A percentile compares a stretch with the other conserved stretches of the same genome.
phyloP scores from a whole-genome alignment of 352 stramenopile species.

The Phytophthora idaei region DNA sequence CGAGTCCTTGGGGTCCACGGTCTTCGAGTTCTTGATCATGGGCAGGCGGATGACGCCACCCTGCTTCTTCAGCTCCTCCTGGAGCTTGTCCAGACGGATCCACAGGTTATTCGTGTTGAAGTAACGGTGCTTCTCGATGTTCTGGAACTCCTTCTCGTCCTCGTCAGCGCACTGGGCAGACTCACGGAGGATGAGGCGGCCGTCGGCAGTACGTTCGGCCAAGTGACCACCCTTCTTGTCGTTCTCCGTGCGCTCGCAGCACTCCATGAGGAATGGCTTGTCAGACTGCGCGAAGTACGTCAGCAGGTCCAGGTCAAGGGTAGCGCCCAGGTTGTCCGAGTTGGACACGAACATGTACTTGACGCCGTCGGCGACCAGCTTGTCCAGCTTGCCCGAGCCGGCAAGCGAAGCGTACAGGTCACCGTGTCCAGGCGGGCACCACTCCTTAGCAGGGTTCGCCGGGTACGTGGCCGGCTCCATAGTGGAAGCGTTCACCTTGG shows the following conservation, averaged over 20 bases:
- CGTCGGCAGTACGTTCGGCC: conserved; percentile 89
- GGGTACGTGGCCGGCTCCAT: conserved; percentile 65
- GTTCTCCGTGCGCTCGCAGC: conserved; percentile 97
- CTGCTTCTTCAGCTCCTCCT: conserved; percentile 79
- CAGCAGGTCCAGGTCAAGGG: conserved; percentile 83
- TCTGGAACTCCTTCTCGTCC: conserved; percentile 86
- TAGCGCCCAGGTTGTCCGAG: conserved; percentile 88
- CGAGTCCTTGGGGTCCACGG: conserved; percentile 84
- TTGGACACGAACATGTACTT: conserved; percentile 93
- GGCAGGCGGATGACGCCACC: conserved; percentile 82
- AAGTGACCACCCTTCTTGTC: conserved; percentile 99
- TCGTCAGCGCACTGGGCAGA: conserved; percentile 88
- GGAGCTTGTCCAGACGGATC: conserved; percentile 89
- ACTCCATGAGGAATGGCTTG: conserved; percentile 94
- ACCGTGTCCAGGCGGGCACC: conserved; percentile 86
- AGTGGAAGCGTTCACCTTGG: conserved; percentile 93
- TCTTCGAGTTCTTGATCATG: conserved; percentile 92
- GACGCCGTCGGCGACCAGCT: conserved; percentile 81
- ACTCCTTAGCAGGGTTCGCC: conserved; percentile 82
- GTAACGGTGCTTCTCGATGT: conserved; percentile 89
- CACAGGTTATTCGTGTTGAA: conserved; percentile 93
- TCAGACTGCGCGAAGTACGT: conserved; percentile 91
- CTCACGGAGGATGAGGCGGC: conserved; percentile 95
- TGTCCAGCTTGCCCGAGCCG: conserved; percentile 86
- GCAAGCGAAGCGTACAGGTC: conserved; percentile 87